These are phyloP conservation scores for Oenanthe javanica DNA, from an alignment of 140 eudicot genomes.

Conservation along the genomic window DNA sequence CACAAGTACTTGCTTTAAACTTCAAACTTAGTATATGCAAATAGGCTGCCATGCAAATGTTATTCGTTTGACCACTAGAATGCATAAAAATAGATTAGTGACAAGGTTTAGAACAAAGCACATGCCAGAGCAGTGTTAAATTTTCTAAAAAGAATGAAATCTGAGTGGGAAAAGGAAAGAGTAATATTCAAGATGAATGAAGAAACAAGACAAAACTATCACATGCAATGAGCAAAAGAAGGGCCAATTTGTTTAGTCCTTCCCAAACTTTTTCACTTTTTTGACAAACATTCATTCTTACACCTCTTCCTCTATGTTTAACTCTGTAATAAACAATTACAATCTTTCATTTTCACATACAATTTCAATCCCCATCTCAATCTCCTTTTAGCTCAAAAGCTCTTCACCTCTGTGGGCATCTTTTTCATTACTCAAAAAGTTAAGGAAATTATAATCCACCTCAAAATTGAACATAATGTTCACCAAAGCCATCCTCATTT, in stretches of 20 bases:
- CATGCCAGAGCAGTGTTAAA: neutral
- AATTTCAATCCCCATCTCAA: neutral
- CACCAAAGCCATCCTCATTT: conserved; percentile 20
- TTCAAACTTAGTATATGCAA: neutral
- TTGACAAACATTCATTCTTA: conserved; percentile 14
- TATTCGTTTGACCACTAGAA: neutral
- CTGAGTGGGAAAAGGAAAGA: neutral
- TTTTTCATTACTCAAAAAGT: conserved; percentile 13
- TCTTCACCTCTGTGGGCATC: conserved; percentile 18
- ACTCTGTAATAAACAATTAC: neutral
- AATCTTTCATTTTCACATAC: neutral
- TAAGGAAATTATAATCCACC: conserved; percentile 38
- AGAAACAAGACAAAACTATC: neutral
- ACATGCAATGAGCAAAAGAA: neutral
- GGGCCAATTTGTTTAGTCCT: neutral
- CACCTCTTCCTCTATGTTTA: conserved; percentile 2
- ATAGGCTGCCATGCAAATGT: neutral
- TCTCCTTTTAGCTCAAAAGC: conserved; percentile 4
- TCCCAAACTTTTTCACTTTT: neutral
- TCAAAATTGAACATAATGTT: conserved; percentile 27
- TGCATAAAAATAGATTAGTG: neutral
- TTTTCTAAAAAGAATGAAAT: neutral
- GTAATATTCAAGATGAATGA: neutral
- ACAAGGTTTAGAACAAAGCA: conserved; percentile 1
- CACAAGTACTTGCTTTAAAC: neutral